Percentiles rank a stretch among this genome's conserved stretches.
phyloP scores from a whole-genome alignment of 2,329 filamentous ascomycete genomes.

The Neonectria magnoliae region DNA sequence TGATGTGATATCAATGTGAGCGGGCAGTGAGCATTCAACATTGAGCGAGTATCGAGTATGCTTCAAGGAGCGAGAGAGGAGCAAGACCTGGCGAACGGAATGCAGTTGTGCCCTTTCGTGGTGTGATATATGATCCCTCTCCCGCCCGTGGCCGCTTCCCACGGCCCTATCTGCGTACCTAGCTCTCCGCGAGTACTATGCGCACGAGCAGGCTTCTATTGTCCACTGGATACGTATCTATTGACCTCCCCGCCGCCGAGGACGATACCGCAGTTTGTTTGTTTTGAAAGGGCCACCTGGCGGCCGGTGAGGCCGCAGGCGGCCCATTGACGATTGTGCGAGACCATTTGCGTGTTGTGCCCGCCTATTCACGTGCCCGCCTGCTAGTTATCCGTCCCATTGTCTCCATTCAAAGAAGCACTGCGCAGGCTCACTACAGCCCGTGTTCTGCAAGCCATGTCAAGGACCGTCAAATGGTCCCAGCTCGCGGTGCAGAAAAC shows the following conservation, averaged over 20 bases:
- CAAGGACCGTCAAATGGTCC: conserved; percentile 25
- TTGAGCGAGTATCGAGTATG: conserved; percentile 4
- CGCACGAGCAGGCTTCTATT: neutral
- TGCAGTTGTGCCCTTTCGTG: conserved; percentile 9
- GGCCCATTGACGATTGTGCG: conserved; percentile 33
- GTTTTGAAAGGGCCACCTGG: conserved; percentile 37
- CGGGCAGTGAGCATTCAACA: neutral
- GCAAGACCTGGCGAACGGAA: neutral
- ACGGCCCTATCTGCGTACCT: neutral
- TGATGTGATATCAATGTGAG: neutral
- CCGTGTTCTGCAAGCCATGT: conserved; percentile 31
- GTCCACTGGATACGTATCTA: neutral
- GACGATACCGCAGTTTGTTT: conserved; percentile 38
- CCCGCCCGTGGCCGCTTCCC: conserved; percentile 14
- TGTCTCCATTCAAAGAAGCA: conserved; percentile 23
- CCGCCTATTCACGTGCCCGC: conserved; percentile 16
- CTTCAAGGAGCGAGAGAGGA: neutral
- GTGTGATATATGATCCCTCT: conserved; percentile 19
- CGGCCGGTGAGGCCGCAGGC: conserved; percentile 34
- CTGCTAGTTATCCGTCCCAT: conserved; percentile 3
- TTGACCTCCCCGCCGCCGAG: conserved; percentile 8
- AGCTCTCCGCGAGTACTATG: neutral
- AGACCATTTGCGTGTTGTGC: conserved; percentile 26
- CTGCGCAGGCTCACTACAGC: conserved; percentile 36
- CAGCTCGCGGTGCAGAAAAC: conserved; percentile 8